Evolutionary conservation across 345 rosid genomes (phyloP), one percentile per base, ranked within the genome.

Genomic region (Diplotaxis tenuifolia): DNA sequence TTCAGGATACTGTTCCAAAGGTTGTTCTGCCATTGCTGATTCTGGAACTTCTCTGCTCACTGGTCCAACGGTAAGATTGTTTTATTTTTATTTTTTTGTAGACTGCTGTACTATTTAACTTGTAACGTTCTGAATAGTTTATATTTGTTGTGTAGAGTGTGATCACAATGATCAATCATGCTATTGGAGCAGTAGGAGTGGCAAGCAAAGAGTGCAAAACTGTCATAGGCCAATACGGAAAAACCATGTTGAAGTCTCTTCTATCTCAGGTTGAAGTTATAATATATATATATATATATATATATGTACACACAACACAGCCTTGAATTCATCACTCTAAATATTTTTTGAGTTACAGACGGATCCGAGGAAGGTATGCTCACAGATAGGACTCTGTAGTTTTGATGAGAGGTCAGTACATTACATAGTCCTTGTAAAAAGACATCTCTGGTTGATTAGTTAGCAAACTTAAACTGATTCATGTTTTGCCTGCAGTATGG

Each of bases 41-140:
- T 89, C 96, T 42, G 97, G 97, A 81, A 91, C 97, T 74, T 91
- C 97, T 54, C 81, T 91, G 72, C 73, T 91, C 79, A 89, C 91
- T 11, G 96, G 97, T 68, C 97, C 97, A 67, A 84, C 91, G 29
- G 97, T 89, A 22, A 47, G 36, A 53, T 15, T 65, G 9, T 42
- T 25, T 25, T 25, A n/a, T n/a, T n/a, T n/a, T n/a, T n/a, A n/a
- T 25, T 25, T 2, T 25, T 25, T 25, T 25, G 49, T 47, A 22
- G 11, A 64, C 40, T 47, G 10, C 47, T 8, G 10, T 45, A 45
- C 18, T 63, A 1, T 18, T 50, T 9, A 50, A 50, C 55, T 19
- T 76, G 32, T 62, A 62, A 62, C 58, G 40, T 68, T 25, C n/a
- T 53, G 7, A 34, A 19, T 19, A 14, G 22, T 55, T 50, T 50